phyloP scores from a whole-genome alignment of 768 basidiomycete species.

The Lentinula boryana region DNA sequence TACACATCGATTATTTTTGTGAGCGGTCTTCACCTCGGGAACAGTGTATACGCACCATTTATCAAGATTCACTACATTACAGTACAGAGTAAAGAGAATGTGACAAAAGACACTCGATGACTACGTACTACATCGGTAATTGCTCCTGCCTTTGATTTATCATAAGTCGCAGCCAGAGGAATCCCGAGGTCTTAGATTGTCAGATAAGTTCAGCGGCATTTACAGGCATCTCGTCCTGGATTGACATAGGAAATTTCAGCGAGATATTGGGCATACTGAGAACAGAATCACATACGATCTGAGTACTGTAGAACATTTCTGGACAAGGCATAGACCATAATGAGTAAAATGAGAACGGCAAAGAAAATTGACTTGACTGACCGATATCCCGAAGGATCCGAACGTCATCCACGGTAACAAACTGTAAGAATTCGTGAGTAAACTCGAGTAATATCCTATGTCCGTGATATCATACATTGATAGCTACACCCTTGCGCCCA shows the following conservation, averaged over 20 bases:
- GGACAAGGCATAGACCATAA: constrained; percentile 8
- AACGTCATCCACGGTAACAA: constrained; percentile 93
- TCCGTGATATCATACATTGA: constrained; percentile 64
- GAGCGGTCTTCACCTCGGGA: background rate
- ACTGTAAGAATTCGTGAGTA: constrained; percentile 35
- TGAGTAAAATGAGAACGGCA: constrained; percentile 10
- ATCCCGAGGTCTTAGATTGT: constrained; percentile 11
- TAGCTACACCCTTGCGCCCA: constrained; percentile 98
- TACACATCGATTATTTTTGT: background rate
- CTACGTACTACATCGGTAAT: background rate
- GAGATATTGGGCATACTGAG: constrained; percentile 2
- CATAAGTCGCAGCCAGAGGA: background rate
- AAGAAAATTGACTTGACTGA: constrained; percentile 27
- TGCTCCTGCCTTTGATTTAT: background rate
- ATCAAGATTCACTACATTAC: background rate
- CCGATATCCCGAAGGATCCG: constrained; percentile 96
- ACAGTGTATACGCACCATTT: background rate
- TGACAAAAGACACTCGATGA: background rate
- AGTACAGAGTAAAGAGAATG: background rate
- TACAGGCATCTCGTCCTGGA: constrained; percentile 96
- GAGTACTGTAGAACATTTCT: constrained; percentile 97
- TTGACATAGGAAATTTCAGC: constrained; percentile 17
- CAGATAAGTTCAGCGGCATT: constrained; percentile 97
- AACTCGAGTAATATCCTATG: constrained; percentile 11
- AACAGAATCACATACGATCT: constrained; percentile 54